Percentiles rank a stretch among this genome's conserved stretches.
Conservation (phyloP, 768 basidiomycete genomes). For the Russula griseocarnosa region DNA sequence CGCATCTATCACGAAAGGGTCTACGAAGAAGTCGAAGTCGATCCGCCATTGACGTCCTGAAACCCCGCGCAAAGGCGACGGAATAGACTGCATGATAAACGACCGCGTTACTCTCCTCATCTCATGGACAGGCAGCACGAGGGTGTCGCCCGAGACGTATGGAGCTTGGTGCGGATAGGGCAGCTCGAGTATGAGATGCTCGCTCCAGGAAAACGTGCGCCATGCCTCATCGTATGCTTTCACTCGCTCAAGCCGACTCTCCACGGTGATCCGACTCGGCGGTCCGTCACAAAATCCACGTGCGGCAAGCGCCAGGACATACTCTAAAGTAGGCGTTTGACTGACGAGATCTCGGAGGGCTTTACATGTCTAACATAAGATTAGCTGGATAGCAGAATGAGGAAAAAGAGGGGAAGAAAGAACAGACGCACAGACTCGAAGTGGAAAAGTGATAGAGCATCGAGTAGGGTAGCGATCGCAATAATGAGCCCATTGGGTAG, state of each 20-base stretch:
- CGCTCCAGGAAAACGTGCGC: constrained; percentile 7
- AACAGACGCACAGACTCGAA: background rate
- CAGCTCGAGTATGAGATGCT: background rate
- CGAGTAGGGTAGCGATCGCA: background rate
- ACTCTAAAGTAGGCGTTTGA: background rate
- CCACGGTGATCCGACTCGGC: background rate
- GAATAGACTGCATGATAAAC: constrained; percentile 2
- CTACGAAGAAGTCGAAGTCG: background rate
- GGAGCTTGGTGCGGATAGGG: background rate
- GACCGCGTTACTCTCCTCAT: background rate
- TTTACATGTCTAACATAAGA: background rate
- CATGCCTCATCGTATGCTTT: constrained; percentile 6
- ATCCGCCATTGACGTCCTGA: constrained; percentile 4
- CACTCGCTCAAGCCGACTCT: background rate
- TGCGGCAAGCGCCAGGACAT: constrained; percentile 2
- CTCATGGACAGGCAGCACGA: background rate
- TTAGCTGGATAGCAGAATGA: background rate
- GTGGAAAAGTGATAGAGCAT: background rate
- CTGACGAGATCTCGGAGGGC: background rate
- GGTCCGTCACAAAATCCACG: constrained; percentile 9
- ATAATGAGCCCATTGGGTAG: background rate
- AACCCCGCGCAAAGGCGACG: constrained; percentile 1
- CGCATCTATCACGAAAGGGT: background rate
- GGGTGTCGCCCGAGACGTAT: background rate
- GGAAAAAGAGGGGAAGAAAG: background rate